A percentile compares a stretch with the other conserved stretches of the same genome.
Evolutionary conservation across 495 filamentous ascomycete genomes (phyloP).

Genomic region (Neurospora tetraspora): DNA sequence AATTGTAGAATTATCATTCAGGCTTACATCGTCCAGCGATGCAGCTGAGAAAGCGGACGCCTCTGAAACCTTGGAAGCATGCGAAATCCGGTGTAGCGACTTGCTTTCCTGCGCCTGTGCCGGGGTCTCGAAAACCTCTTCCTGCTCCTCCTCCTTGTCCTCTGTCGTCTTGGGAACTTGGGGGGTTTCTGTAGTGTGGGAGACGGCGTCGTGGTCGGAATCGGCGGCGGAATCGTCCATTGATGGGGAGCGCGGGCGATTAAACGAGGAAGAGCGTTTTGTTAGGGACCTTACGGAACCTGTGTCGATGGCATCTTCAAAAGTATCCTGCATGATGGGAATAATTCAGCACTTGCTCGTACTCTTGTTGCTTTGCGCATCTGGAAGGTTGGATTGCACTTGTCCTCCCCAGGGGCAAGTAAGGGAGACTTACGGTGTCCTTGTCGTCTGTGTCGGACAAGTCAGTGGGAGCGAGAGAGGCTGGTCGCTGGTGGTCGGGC

Average conservation of each 20-base stretch:
- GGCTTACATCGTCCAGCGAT: conserved; percentile 56
- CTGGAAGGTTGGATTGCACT: background rate
- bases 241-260: conserved; percentile 6
- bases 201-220: conserved; percentile 20
- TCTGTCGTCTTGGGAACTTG: conserved; percentile 5
- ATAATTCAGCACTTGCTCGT: conserved; percentile 5
- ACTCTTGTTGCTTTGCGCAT: background rate
- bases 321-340: conserved; percentile 49
- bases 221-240: conserved; percentile 21
- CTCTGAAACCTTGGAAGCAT: conserved; percentile 23
- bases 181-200: conserved; percentile 12
- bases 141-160: conserved; percentile 2
- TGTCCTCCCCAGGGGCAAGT: background rate
- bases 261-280: conserved; percentile 37
- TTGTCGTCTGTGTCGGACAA: background rate
- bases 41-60: conserved; percentile 14
- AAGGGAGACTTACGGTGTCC: background rate
- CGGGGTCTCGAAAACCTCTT: background rate
- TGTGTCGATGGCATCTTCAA: conserved; percentile 65
- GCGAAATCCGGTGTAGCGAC: conserved; percentile 54
- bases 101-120: conserved; percentile 14
- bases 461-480: background rate
- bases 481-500: background rate
- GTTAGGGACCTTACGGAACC: conserved; percentile 38
- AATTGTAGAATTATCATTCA: conserved; percentile 42